Evolutionary conservation across 495 filamentous ascomycete genomes (phyloP), one percentile per base, ranked within the genome.

Genomic region (Aspergillus ostianus): DNA sequence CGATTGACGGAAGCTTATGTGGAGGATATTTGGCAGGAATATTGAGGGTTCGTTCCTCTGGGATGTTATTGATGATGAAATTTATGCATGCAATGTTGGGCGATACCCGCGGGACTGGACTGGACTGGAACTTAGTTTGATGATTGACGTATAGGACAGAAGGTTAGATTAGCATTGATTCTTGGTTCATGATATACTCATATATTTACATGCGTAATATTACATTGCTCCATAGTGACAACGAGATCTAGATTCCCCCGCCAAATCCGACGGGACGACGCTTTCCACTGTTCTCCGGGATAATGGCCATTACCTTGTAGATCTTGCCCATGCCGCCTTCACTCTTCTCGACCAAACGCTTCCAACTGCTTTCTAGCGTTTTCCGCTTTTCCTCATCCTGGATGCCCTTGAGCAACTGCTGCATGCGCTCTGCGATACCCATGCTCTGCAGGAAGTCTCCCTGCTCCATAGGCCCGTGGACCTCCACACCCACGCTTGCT

Each of bases 381-480:
- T 80, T 82, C 51, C 69, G 79, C 64, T 81, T 80, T 59, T 83
- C 77, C 44, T 79, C 80, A 55, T 80, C 79, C 52, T 65, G 63
- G 55, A 81, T 74, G 10, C 72, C 74, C 65, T 77, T 76, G 17
- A 85, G 72, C 48, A 97, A 67, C 71, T 85, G 79, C 67, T 87
- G 81, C 59, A 87, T 91, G 45, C 94, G 82, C 76, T 95, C 88
- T 51, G 73, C 75, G 50, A 93, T 90, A 0, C 94, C 94, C 88
- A 98, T 87, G 1, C 80, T 76, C 56, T 80, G 73, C 55, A 98
- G 75, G 73, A 93, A 98, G 21, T 76, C 73, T 0, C 84, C 92
- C 73, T 98, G 94, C 65, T 92, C 87, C 3, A 97, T 87, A 4
- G 94, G 94, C 0, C 94, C 94, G 71, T 97, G 92, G 15, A 96